These are phyloP conservation scores for Phytopythium litorale DNA, from an alignment of 352 stramenopile genomes.

Conservation along the genomic window DNA sequence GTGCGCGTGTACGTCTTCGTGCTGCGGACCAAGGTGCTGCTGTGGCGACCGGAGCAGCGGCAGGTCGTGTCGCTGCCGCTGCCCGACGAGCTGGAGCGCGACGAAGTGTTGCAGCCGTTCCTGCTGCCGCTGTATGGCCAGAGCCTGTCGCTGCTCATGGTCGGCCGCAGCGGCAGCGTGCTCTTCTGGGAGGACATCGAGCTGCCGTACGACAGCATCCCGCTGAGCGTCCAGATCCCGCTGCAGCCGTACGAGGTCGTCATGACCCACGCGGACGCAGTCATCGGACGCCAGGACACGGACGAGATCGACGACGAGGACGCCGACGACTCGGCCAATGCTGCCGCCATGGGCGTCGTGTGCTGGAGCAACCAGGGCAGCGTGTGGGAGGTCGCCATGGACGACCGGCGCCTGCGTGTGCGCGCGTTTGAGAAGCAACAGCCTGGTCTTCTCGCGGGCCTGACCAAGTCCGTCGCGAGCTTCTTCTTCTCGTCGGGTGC, in stretches of 20 bases:
- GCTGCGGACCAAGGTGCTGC: slow-evolving; percentile 51
- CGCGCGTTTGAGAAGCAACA: slow-evolving; percentile 69
- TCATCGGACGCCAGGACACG: slow-evolving; percentile 8
- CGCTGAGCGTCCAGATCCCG: slow-evolving; percentile 76
- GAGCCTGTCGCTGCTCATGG: slow-evolving; percentile 65
- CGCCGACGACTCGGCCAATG: slow-evolving; percentile 8
- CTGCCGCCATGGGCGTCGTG: slow-evolving; percentile 38
- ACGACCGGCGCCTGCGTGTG: slow-evolving; percentile 75
- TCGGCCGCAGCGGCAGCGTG: slow-evolving; percentile 58
- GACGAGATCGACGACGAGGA: not conserved
- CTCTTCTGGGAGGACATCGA: slow-evolving; percentile 84
- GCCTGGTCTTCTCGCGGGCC: slow-evolving; percentile 54
- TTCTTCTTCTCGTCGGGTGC: slow-evolving; percentile 65
- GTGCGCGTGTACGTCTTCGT: slow-evolving; percentile 55
- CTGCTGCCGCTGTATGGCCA: slow-evolving; percentile 61
- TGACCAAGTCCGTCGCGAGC: slow-evolving; percentile 72
- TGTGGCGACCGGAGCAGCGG: slow-evolving; percentile 57
- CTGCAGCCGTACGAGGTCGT: slow-evolving; percentile 49
- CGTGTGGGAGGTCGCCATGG: slow-evolving; percentile 76
- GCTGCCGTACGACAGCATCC: slow-evolving; percentile 69
- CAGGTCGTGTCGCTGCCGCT: slow-evolving; percentile 49
- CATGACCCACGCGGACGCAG: slow-evolving; percentile 37
- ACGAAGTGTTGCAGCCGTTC: slow-evolving; percentile 58
- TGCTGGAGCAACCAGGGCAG: slow-evolving; percentile 80
- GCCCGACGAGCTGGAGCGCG: slow-evolving; percentile 43